A percentile compares a stretch with the other conserved stretches of the same genome.
phyloP scores from a whole-genome alignment of 2,329 filamentous ascomycete species.

The Berkeleyomyces basicola region DNA sequence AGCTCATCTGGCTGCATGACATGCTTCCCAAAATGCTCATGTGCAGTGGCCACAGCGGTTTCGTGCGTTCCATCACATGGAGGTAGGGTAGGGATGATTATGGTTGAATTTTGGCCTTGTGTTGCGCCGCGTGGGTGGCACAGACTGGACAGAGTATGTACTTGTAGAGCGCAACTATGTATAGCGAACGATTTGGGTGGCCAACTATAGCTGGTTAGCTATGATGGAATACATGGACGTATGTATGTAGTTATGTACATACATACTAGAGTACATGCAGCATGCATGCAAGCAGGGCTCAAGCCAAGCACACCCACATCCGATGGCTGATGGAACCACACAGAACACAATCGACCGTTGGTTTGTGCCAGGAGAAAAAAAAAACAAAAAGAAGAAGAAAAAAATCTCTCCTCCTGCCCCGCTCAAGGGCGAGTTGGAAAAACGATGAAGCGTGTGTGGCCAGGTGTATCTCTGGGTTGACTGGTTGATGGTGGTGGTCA shows the following conservation, averaged over 20 bases:
- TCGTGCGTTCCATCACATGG: background rate
- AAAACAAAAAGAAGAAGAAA: background rate
- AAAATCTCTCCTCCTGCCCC: too few species aligned
- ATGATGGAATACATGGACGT: background rate
- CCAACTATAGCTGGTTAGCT: too few species aligned
- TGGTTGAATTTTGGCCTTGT: background rate
- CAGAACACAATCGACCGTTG: background rate
- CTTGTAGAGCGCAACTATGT: too few species aligned
- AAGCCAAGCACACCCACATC: background rate
- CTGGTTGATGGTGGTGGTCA: too few species aligned
- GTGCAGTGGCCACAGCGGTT: background rate
- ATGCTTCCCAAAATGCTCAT: background rate
- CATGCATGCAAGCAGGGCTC: background rate
- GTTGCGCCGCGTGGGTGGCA: conserved; percentile 1
- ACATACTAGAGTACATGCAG: conserved; percentile 2
- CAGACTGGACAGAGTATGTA: background rate
- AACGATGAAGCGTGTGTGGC: too few species aligned
- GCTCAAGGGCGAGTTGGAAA: too few species aligned
- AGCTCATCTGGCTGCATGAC: background rate
- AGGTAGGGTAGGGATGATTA: background rate
- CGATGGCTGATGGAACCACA: background rate
- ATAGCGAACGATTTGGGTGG: too few species aligned
- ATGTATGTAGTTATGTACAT: background rate
- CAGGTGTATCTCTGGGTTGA: too few species aligned
- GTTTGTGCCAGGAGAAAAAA: background rate